Conservation (phyloP, 108 stramenopile genomes). For the Discostella pseudostelligera region DNA sequence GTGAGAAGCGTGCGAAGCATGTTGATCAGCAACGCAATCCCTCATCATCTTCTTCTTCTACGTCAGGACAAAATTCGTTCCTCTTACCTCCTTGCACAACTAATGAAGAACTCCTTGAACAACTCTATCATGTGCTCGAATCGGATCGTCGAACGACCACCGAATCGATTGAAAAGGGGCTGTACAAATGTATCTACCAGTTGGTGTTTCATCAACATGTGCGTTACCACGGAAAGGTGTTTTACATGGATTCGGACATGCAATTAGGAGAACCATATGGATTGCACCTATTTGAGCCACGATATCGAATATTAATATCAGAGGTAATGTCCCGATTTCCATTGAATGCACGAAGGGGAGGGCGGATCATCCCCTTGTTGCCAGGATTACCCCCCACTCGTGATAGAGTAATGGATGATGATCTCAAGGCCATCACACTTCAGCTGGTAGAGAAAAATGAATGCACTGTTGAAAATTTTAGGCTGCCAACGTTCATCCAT, state of each 20-base stretch:
- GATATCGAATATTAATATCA: conserved; percentile 67
- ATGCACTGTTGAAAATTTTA: conserved; percentile 9
- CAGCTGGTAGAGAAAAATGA: conserved; percentile 33
- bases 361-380: conserved; percentile 37
- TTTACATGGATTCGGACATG: conserved; percentile 58
- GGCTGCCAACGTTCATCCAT: conserved; percentile 52
- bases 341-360: conserved; percentile 42
- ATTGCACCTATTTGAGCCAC: conserved; percentile 77
- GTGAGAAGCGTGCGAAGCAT: conserved; percentile 32
- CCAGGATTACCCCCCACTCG: conserved; percentile 23
- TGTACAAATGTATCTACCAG: conserved; percentile 56
- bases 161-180: conserved; percentile 18
- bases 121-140: conserved; percentile 37
- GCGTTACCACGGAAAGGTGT: conserved; percentile 57
- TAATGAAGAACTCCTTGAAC: conserved; percentile 31
- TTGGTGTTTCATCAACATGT: conserved; percentile 51
- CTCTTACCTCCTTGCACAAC: neutral
- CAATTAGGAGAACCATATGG: conserved; percentile 52
- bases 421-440: conserved; percentile 16
- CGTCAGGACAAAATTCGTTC: conserved; percentile 1
- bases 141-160: conserved; percentile 25
- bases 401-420: conserved; percentile 14
- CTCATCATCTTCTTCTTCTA: neutral
- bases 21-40: conserved; percentile 5
- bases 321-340: conserved; percentile 54